A percentile compares a stretch with the other conserved stretches of the same genome.
phyloP scores from a whole-genome alignment of 257 asterid genomes.

The Osmanthus fragrans region DNA sequence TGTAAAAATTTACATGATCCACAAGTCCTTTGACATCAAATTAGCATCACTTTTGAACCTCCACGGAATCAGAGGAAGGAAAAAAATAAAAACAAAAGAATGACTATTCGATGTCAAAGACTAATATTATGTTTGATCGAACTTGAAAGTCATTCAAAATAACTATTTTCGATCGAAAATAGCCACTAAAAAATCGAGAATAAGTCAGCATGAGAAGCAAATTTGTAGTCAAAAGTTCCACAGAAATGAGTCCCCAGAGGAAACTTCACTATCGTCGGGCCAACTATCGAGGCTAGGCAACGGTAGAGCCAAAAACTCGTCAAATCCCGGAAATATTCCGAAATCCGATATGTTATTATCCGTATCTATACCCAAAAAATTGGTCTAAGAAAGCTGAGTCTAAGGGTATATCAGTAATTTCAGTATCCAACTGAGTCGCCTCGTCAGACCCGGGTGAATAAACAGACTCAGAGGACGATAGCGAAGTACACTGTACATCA shows the following conservation, averaged over 20 bases:
- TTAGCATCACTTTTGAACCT: background rate
- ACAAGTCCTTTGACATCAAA: background rate
- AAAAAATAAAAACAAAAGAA: background rate
- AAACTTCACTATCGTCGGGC: background rate
- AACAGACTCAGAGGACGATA: conserved; percentile 29
- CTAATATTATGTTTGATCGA: background rate
- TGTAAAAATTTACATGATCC: background rate
- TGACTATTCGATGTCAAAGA: background rate
- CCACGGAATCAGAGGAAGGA: background rate
- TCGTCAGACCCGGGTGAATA: conserved; percentile 32
- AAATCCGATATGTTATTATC: conserved; percentile 23
- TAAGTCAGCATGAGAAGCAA: too few species aligned
- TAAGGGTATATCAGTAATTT: conserved; percentile 34
- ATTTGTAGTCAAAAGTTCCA: conserved; percentile 16
- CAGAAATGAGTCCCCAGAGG: conserved; percentile 15
- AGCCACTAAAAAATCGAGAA: too few species aligned
- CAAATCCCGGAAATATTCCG: conserved; percentile 45
- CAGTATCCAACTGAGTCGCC: conserved; percentile 22
- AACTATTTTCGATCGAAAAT: too few species aligned
- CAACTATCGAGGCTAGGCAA: background rate
- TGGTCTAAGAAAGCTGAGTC: conserved; percentile 30
- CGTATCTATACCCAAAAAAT: conserved; percentile 4
- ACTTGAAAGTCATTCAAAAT: background rate
- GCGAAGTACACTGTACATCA: conserved; percentile 13
- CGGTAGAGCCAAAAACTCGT: conserved; percentile 27